Percentiles rank a stretch among this genome's conserved stretches.
Evolutionary conservation across 1,284 basidiomycete genomes (phyloP).

Genomic region (Pisolithus thermaeus): DNA sequence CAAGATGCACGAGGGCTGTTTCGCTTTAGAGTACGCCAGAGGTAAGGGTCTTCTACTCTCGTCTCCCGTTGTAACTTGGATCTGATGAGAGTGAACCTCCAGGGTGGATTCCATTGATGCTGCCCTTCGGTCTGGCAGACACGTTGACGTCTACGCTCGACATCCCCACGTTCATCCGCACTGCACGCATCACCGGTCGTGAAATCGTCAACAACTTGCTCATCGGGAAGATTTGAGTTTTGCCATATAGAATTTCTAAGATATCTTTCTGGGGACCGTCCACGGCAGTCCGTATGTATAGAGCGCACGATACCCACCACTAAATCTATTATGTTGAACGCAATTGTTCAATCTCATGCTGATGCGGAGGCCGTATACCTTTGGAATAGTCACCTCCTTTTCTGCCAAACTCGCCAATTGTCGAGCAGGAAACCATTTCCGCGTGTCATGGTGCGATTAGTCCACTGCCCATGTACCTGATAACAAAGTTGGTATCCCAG

Average conservation of each 20-base stretch:
- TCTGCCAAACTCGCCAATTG: too few species aligned
- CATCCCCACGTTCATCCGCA: constrained; percentile 76
- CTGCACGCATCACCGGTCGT: constrained; percentile 71
- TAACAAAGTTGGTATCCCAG: too few species aligned
- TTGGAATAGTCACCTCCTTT: too few species aligned
- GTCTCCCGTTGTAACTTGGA: neutral
- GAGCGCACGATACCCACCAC: neutral
- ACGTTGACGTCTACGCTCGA: constrained; percentile 86
- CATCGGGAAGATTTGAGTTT: constrained; percentile 75
- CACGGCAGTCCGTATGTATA: neutral
- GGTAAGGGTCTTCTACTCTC: constrained; percentile 44
- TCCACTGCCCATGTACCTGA: too few species aligned
- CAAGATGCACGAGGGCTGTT: constrained; percentile 94
- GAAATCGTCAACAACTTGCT: constrained; percentile 82
- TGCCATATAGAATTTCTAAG: too few species aligned
- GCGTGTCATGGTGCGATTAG: too few species aligned
- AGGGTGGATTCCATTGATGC: constrained; percentile 91
- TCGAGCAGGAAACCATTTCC: too few species aligned
- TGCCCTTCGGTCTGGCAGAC: constrained; percentile 92
- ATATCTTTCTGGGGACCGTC: neutral
- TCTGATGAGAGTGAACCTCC: neutral
- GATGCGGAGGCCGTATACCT: too few species aligned
- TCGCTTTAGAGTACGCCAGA: constrained; percentile 91
- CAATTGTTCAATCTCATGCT: too few species aligned
- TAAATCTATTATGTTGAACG: neutral